phyloP scores from a whole-genome alignment of 805 yeast genomes.

The Wickerhamomyces chambardii region DNA sequence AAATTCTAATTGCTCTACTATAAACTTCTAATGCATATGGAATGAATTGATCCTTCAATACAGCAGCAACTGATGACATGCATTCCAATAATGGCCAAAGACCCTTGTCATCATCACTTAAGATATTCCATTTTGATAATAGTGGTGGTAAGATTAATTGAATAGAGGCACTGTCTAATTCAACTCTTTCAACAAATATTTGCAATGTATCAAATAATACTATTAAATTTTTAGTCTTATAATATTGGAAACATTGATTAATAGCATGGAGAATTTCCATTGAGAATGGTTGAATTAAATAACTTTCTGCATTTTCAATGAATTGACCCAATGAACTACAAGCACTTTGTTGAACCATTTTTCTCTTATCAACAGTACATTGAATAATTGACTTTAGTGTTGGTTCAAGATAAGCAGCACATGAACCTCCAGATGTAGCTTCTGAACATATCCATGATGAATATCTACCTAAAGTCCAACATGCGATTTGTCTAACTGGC shows the following conservation, averaged over 20 bases:
- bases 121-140: conserved; percentile 67
- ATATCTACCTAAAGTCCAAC: conserved; percentile 92
- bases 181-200: conserved; percentile 72
- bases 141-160: conserved; percentile 71
- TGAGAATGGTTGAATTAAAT: conserved; percentile 47
- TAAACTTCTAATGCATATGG: conserved; percentile 88
- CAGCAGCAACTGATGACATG: conserved; percentile 84
- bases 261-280: conserved; percentile 63
- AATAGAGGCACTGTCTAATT: conserved; percentile 48
- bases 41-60: conserved; percentile 75
- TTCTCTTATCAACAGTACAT: conserved; percentile 75
- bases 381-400: conserved; percentile 68
- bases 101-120: conserved; percentile 73
- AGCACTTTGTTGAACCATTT: conserved; percentile 93
- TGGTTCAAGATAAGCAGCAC: conserved; percentile 61
- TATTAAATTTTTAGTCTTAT: conserved; percentile 76
- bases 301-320: conserved; percentile 65
- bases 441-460: conserved; percentile 74
- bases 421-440: conserved; percentile 51
- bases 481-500: conserved; percentile 84
- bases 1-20: conserved; percentile 63
- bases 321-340: conserved; percentile 81
- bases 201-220: conserved; percentile 86
- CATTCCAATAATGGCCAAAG: conserved; percentile 92
- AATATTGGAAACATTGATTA: conserved; percentile 61